Evolutionary conservation across 2,329 filamentous ascomycete species (phyloP), one percentile per base, ranked within the genome.

Genomic region (Cladophialophora carrionii): DNA sequence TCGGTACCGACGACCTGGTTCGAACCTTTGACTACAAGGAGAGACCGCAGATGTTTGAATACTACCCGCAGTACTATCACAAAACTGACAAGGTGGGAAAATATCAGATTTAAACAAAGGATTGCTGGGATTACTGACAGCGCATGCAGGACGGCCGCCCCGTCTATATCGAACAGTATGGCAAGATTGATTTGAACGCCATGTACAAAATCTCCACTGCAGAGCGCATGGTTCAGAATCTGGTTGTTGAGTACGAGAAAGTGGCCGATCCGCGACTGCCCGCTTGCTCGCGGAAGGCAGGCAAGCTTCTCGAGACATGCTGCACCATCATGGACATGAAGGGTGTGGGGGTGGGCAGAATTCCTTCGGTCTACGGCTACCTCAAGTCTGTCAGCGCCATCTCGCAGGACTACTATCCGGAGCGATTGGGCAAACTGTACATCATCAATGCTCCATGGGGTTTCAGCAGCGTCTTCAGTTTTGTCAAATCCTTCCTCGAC

Each of bases 1-100:
- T 90, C 74, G 87, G 90, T 69, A 90, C 96, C 34, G 91, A 97
- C 79, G 85, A 93, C 70, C 85, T 91, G 43, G 87, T 94, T 61
- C 87, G 86, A 69, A 89, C 82, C 72, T 96, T 96, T 83, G 88
- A 95, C 66, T 97, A 96, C 82, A 84, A 84, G 69, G 93, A 97
- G 85, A 95, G 94, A 79, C 77, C 85, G 62, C 78, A 94, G 76
- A 86, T 99, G 65, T 91, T 91, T 79, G 83, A 94, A 80, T 96
- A 90, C 84, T 99, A 99, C 81, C 92, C 92, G 55, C 95, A 99
- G 81, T 99, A 95, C 84, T 99, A 99, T 83, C 95, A 99, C 86
- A 97, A 97, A 71, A 82, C 78, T 1, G 80, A 82, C 70, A 82
- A 80, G 78, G 84, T 85, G 76, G 6, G 22, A 75, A 68, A 53